Percentiles rank a stretch among this genome's conserved stretches.
Conservation (phyloP, 2,329 filamentous ascomycete species). For the Aspergillus sp. region DNA sequence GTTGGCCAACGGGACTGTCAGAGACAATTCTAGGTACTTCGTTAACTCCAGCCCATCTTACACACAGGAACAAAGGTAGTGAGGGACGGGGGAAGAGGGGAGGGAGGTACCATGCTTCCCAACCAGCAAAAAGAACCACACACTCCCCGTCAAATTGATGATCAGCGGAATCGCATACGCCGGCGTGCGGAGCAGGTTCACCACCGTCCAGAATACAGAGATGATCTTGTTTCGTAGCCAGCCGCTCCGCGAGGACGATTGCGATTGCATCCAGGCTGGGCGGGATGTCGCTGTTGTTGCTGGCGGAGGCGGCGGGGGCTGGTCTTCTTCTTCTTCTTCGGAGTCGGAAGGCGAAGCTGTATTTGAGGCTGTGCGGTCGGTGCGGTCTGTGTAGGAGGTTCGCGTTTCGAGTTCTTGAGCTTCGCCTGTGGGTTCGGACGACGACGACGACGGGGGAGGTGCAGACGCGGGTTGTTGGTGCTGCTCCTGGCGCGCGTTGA, state of each 20-base stretch:
- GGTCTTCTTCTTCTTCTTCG: conserved; percentile 1
- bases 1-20: conserved; percentile 94
- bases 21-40: conserved; percentile 66
- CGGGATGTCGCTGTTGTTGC: not conserved
- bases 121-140: conserved; percentile 96
- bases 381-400: not conserved
- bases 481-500: conserved; percentile 56
- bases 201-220: conserved; percentile 68
- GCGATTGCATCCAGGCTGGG: conserved; percentile 21
- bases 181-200: conserved; percentile 76
- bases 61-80: not conserved
- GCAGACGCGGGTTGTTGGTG: conserved; percentile 10
- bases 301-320: not conserved
- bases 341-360: not conserved
- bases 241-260: conserved; percentile 33
- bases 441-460: not conserved
- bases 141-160: conserved; percentile 84
- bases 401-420: conserved; percentile 1
- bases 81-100: conserved; percentile 12
- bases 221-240: conserved; percentile 63
- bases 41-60: not conserved
- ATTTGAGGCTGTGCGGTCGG: not conserved
- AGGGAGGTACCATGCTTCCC: conserved; percentile 74
- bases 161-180: conserved; percentile 81
- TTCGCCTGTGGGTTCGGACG: not conserved